phyloP scores from a whole-genome alignment of 345 rosid genomes.

The Citrus trifoliata region DNA sequence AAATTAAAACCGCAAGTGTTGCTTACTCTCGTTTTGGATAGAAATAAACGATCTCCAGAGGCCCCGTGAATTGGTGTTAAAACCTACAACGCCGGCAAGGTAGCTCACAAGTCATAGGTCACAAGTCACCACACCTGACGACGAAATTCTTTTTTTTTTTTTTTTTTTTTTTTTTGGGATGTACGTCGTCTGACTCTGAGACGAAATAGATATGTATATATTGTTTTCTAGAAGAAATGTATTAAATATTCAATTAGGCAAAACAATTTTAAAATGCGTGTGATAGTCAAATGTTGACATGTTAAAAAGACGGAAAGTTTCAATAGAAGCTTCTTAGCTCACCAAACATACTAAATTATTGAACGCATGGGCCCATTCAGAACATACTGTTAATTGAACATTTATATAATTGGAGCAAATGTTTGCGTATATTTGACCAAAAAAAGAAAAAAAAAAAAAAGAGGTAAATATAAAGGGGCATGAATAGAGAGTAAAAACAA shows the following conservation, averaged over 20 bases:
- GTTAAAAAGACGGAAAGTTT: not conserved
- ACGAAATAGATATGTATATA: no score
- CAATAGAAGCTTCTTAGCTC: not conserved
- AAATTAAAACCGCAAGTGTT: not conserved
- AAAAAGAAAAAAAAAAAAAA: rapidly evolving
- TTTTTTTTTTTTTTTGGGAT: rapidly evolving
- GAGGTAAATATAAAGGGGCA: not conserved
- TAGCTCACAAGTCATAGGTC: no score
- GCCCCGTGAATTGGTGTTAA: not conserved
- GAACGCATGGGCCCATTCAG: not conserved
- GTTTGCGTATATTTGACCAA: no score
- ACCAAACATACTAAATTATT: not conserved
- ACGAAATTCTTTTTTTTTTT: not conserved
- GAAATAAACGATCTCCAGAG: not conserved
- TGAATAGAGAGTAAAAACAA: not conserved
- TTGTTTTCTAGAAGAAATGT: not conserved
- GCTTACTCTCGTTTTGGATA: not conserved
- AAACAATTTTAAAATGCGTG: not conserved
- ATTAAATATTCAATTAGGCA: not conserved
- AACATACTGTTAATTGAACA: not conserved
- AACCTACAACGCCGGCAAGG: no score
- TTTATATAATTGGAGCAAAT: no score
- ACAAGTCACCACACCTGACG: not conserved
- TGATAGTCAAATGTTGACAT: not conserved
- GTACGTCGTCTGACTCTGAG: not conserved